Conservation (phyloP, 2,329 filamentous ascomycete genomes). For the Passalora sequoiae region DNA sequence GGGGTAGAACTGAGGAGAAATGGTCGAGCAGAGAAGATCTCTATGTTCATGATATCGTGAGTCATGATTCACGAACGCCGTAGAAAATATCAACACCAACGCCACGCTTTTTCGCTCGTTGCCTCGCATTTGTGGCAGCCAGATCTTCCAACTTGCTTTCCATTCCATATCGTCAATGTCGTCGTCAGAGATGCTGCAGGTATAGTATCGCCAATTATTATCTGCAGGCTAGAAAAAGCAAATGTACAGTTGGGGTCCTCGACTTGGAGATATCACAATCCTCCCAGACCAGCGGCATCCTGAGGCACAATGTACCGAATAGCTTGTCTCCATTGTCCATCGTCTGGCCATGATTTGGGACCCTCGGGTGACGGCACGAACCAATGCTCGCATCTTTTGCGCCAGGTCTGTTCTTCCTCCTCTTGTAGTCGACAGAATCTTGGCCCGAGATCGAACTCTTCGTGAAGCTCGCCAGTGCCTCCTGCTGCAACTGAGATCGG, state of each 20-base stretch:
- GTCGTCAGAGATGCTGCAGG: slow-evolving; percentile 18
- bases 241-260: slow-evolving; percentile 9
- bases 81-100: slow-evolving; percentile 2
- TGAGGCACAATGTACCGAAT: slow-evolving; percentile 24
- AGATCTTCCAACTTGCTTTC: no score
- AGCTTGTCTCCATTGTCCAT: slow-evolving; percentile 57
- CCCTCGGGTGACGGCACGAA: slow-evolving; percentile 53
- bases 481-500: slow-evolving; percentile 43
- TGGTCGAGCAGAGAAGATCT: no score
- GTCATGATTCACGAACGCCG: background rate
- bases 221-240: slow-evolving; percentile 17
- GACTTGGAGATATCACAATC: slow-evolving; percentile 11
- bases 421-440: slow-evolving; percentile 85
- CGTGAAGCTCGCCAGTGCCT: slow-evolving; percentile 68
- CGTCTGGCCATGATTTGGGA: slow-evolving; percentile 57
- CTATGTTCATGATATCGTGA: background rate
- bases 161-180: no score
- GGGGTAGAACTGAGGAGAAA: no score
- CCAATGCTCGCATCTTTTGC: slow-evolving; percentile 83
- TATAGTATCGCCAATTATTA: slow-evolving; percentile 17
- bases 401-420: slow-evolving; percentile 89
- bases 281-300: slow-evolving; percentile 10
- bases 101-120: slow-evolving; percentile 5
- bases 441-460: slow-evolving; percentile 96
- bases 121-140: no score